Evolutionary conservation across 2,329 filamentous ascomycete species (phyloP).

Genomic region (Pseudocercospora eumusae): DNA sequence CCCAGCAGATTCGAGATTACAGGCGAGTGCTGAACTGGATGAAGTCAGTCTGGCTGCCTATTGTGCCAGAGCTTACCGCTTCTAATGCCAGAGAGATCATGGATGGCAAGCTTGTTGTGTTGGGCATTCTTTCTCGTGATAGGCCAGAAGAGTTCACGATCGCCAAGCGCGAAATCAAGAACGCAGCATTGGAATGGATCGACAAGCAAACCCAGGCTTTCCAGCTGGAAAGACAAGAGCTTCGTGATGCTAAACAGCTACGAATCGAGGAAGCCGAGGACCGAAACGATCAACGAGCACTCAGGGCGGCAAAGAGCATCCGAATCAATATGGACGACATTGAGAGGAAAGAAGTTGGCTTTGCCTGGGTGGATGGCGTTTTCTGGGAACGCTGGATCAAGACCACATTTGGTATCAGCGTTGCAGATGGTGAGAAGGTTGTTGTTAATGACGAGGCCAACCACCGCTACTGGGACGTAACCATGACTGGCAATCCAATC

Average conservation of each 20-base stretch:
- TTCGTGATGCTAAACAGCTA: constrained; percentile 90
- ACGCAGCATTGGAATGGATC: constrained; percentile 95
- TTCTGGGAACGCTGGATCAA: constrained; percentile 98
- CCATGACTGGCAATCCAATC: constrained; percentile 85
- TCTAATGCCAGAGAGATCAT: constrained; percentile 93
- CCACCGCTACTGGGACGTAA: constrained; percentile 92
- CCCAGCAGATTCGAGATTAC: constrained; percentile 88
- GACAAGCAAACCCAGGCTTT: constrained; percentile 91
- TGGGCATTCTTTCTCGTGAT: constrained; percentile 81
- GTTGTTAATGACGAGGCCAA: constrained; percentile 97
- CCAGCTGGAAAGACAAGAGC: constrained; percentile 87
- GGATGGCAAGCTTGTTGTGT: constrained; percentile 90
- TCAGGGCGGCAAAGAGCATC: constrained; percentile 85
- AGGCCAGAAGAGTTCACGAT: constrained; percentile 75
- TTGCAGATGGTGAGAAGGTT: constrained; percentile 83
- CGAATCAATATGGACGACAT: constrained; percentile 87
- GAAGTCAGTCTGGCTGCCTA: constrained; percentile 92
- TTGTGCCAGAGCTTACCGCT: constrained; percentile 90
- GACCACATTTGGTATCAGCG: constrained; percentile 90
- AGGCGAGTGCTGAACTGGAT: constrained; percentile 84
- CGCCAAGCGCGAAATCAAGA: constrained; percentile 88
- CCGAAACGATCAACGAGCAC: constrained; percentile 81
- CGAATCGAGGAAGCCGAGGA: constrained; percentile 96
- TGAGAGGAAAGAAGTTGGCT: constrained; percentile 83
- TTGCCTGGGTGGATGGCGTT: constrained; percentile 94